These are phyloP conservation scores for Omphalotus guepiniiformis DNA, from an alignment of 768 basidiomycete genomes.

Conservation along the genomic window DNA sequence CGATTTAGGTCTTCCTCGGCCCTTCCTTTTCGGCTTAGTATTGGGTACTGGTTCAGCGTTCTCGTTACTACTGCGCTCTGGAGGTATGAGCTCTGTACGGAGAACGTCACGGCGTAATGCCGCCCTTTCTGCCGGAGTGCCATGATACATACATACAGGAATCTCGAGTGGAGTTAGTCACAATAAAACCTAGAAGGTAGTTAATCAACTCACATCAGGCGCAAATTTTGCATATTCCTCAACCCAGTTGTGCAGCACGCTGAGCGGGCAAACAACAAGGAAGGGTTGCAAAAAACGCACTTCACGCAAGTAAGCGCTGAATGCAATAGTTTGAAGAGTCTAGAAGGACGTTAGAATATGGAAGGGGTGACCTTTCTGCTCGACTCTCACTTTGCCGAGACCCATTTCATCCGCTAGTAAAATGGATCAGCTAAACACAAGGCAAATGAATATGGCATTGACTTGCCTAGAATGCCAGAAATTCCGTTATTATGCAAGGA, in stretches of 20 bases:
- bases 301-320: slow-evolving; percentile 85
- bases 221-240: slow-evolving; percentile 84
- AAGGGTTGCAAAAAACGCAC: slow-evolving; percentile 68
- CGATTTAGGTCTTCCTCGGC: not conserved
- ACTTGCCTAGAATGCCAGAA: slow-evolving; percentile 69
- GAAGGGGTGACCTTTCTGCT: not conserved
- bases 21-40: slow-evolving; percentile 17
- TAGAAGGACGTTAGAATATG: slow-evolving; percentile 27
- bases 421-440: slow-evolving; percentile 7
- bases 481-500: slow-evolving; percentile 82
- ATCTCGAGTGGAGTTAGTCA: slow-evolving; percentile 47
- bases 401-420: slow-evolving; percentile 91
- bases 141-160: slow-evolving; percentile 89
- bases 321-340: slow-evolving; percentile 95
- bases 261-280: slow-evolving; percentile 88
- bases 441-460: slow-evolving; percentile 6
- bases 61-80: not conserved
- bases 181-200: slow-evolving; percentile 3
- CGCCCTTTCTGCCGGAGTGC: slow-evolving; percentile 74
- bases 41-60: slow-evolving; percentile 7
- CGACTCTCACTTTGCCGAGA: slow-evolving; percentile 62
- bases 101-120: slow-evolving; percentile 68
- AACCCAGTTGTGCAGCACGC: slow-evolving; percentile 89
- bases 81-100: slow-evolving; percentile 17
- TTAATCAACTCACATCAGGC: slow-evolving; percentile 49